Evolutionary conservation across 2,329 filamentous ascomycete species (phyloP).

Genomic region (Colletotrichum sp.): DNA sequence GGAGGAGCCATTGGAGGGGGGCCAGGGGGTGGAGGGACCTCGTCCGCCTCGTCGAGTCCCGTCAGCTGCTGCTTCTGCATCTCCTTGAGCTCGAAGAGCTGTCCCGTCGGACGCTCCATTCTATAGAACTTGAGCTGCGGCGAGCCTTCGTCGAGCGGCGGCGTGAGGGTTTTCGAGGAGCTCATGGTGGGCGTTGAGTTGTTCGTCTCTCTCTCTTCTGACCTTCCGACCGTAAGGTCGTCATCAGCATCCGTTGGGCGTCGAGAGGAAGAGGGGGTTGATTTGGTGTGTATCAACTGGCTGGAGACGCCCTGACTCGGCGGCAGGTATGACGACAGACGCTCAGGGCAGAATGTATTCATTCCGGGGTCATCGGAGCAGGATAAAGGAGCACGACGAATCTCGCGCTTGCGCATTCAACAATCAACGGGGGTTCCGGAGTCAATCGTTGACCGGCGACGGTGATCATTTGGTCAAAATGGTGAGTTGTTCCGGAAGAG

Average conservation of each 20-base stretch:
- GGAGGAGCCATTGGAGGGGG: neutral
- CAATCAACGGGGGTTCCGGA: neutral
- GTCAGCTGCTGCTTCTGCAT: neutral
- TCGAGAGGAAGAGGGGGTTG: neutral
- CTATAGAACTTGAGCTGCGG: neutral
- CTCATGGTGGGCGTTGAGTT: neutral
- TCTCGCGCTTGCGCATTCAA: neutral
- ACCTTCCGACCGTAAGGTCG: neutral
- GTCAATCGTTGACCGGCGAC: neutral
- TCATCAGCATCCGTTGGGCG: neutral
- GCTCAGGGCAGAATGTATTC: slow-evolving; percentile 9
- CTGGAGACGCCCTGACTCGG: slow-evolving; percentile 9
- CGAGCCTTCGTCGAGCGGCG: neutral
- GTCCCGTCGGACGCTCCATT: neutral
- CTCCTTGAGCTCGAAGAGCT: slow-evolving; percentile 11
- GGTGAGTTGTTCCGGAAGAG: neutral
- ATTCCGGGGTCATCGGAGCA: neutral
- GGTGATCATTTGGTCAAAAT: neutral
- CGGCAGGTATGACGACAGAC: slow-evolving; percentile 3
- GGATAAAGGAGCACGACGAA: neutral
- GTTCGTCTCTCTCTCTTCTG: neutral
- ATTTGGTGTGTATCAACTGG: neutral
- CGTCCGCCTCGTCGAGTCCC: neutral
- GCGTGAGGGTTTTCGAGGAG: slow-evolving; percentile 2
- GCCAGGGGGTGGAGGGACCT: neutral